Evolutionary conservation across 495 filamentous ascomycete genomes (phyloP), one percentile per base, ranked within the genome.

Genomic region (Chaetomium cochliodes): DNA sequence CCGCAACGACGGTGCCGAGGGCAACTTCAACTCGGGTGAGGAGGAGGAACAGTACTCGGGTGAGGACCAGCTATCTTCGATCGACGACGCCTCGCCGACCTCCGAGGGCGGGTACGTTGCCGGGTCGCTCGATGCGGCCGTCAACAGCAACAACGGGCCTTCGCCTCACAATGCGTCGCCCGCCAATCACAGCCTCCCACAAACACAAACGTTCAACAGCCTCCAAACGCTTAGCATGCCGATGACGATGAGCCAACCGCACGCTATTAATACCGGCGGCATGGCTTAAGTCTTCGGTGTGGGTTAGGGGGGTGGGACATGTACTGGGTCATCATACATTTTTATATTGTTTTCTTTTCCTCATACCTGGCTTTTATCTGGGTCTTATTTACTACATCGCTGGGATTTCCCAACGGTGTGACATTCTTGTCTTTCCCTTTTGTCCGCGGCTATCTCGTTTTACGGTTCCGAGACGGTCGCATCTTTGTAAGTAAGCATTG

Each of bases 61-160:
- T 60, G 83, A 85, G 72, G 88, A 92, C 66, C 87, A 91, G 18
- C 87, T 90, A 52, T 87, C 86, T 37, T 88, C 90, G 37, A 81
- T 90, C 25, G 89, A 89, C 67, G 90, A 93, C 49, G 88, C 87
- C 26, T 90, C 88, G 5, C 88, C 89, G 6, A 84, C 83, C 16
- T 87, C 85, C 0, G 85, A 85, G 58, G 76, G 77, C 63, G 82
- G 81, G 47, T 86, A 84, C 65, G 70, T 83, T 6, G 72, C 76
- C 1, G 69, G 74, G 11, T 79, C 81, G 5, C 72, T 81, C 20
- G 79, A 79, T 66, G 74, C 77, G 12, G 68, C 77, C 49, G 62
- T 73, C 42, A 77, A 75, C 70, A 64, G 76, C 75, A 65, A 69
- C 70, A 72, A 47, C 54, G n/a, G n/a, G 6, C 4, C 42, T 15